A percentile compares a stretch with the other conserved stretches of the same genome.
These are phyloP conservation scores for Acanthamoeba lenticulata DNA, from an alignment of 208 protist genomes.

Conservation along the genomic window DNA sequence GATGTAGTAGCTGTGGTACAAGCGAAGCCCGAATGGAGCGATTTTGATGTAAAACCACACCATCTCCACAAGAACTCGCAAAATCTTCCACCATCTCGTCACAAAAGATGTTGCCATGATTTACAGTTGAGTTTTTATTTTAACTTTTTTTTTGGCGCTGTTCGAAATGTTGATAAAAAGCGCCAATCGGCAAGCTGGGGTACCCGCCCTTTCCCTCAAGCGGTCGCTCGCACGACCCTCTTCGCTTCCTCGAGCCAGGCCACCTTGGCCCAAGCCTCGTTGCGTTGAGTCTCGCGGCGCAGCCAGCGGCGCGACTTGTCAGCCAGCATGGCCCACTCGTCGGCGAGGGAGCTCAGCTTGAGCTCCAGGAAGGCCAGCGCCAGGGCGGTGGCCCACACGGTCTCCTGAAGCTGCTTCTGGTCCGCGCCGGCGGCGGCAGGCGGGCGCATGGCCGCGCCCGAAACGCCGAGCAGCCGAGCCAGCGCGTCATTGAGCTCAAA, in stretches of 20 bases:
- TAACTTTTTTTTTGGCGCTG: no score
- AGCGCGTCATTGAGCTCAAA: background rate
- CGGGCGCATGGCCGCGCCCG: background rate
- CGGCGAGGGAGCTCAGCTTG: background rate
- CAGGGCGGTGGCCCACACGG: conserved; percentile 42
- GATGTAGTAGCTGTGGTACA: conserved; percentile 48
- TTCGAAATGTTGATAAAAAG: no score
- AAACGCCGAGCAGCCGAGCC: background rate
- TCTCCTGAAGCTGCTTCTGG: background rate
- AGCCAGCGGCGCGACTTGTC: conserved; percentile 53
- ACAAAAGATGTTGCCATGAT: background rate
- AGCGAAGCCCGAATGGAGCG: background rate
- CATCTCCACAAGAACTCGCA: background rate
- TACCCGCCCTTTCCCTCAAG: no score
- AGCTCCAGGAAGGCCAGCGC: conserved; percentile 40
- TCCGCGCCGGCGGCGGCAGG: no score
- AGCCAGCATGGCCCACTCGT: conserved; percentile 58
- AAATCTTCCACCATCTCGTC: background rate
- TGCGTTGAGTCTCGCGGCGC: background rate
- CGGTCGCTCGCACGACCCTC: no score
- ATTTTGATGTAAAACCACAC: background rate
- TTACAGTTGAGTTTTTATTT: no score
- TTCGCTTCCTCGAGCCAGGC: conserved; percentile 2
- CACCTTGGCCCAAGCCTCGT: background rate
- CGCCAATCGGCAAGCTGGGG: no score